phyloP scores from a whole-genome alignment of 192 early-diverging fungal genomes.

The Dissophora ornata region DNA sequence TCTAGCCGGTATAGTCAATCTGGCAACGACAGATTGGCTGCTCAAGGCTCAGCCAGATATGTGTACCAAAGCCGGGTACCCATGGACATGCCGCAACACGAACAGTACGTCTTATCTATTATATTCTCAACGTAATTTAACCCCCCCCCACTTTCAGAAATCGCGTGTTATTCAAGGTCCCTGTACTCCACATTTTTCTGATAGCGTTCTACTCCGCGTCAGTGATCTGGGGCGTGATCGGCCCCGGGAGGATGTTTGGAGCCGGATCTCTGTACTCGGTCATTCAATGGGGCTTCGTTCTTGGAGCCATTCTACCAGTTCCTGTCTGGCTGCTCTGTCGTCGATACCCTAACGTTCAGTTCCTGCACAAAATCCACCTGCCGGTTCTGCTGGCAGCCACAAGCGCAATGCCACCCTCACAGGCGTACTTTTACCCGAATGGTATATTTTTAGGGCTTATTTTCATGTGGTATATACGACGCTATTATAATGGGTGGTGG shows the following conservation, averaged over 20 bases:
- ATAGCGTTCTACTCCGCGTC: slow-evolving; percentile 70
- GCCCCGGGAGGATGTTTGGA: slow-evolving; percentile 63
- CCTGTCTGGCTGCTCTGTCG: slow-evolving; percentile 64
- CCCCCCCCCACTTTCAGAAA: slow-evolving; percentile 11
- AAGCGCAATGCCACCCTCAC: slow-evolving; percentile 54
- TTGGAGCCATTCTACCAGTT: slow-evolving; percentile 61
- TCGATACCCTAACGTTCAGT: slow-evolving; percentile 54
- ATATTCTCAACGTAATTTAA: no score
- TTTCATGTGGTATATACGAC: slow-evolving; percentile 56
- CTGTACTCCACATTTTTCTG: not conserved
- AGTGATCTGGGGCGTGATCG: slow-evolving; percentile 82
- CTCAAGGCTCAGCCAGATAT: slow-evolving; percentile 41
- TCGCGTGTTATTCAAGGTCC: not conserved
- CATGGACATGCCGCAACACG: slow-evolving; percentile 56
- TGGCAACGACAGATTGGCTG: slow-evolving; percentile 43
- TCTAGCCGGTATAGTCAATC: slow-evolving; percentile 58
- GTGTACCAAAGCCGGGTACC: slow-evolving; percentile 42
- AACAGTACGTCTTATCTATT: no score
- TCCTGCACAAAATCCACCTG: slow-evolving; percentile 58
- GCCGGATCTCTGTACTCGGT: slow-evolving; percentile 50
- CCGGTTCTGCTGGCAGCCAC: slow-evolving; percentile 58
- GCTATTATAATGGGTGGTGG: slow-evolving; percentile 60
- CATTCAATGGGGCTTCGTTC: slow-evolving; percentile 62
- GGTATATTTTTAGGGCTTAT: slow-evolving; percentile 59
- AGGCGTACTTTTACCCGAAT: slow-evolving; percentile 53